phyloP scores from a whole-genome alignment of 306 rosid genomes.

The Gastrolobium bilobum region DNA sequence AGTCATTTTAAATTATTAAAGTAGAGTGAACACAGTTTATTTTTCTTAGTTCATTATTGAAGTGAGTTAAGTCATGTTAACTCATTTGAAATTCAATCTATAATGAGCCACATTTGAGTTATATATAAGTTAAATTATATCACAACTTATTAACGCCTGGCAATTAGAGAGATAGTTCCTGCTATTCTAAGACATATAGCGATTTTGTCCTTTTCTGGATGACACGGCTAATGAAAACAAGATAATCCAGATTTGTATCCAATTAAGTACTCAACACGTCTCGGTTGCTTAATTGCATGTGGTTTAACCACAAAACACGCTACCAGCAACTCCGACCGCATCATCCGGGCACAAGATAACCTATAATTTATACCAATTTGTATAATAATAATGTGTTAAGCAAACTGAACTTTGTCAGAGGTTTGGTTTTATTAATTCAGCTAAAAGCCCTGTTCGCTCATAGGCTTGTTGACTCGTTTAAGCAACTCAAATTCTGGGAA shows the following conservation, averaged over 20 bases:
- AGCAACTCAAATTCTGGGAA: slow-evolving; percentile 56
- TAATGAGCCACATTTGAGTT: neutral
- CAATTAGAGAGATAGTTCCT: neutral
- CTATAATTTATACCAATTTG: slow-evolving; percentile 41
- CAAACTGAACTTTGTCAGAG: slow-evolving; percentile 41
- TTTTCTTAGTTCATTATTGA: too few species aligned
- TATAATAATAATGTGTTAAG: slow-evolving; percentile 40
- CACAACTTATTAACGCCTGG: too few species aligned
- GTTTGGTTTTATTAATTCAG: slow-evolving; percentile 45
- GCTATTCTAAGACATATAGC: neutral
- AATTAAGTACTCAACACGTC: slow-evolving; percentile 27
- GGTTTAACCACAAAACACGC: slow-evolving; percentile 71
- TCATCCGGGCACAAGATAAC: slow-evolving; percentile 52
- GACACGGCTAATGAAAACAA: slow-evolving; percentile 50
- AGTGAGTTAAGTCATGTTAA: too few species aligned
- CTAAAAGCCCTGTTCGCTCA: slow-evolving; percentile 3
- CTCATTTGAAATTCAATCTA: too few species aligned
- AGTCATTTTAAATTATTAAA: too few species aligned
- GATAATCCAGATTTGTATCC: slow-evolving; percentile 41
- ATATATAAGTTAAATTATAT: neutral
- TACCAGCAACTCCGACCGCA: slow-evolving; percentile 51
- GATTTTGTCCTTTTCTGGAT: slow-evolving; percentile 40
- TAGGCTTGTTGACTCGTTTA: slow-evolving; percentile 56
- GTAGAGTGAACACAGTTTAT: too few species aligned
- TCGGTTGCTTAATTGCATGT: slow-evolving; percentile 62